A percentile compares a stretch with the other conserved stretches of the same genome.
Evolutionary conservation across 1,284 basidiomycete species (phyloP).

Genomic region (Rhodotorula sp.): DNA sequence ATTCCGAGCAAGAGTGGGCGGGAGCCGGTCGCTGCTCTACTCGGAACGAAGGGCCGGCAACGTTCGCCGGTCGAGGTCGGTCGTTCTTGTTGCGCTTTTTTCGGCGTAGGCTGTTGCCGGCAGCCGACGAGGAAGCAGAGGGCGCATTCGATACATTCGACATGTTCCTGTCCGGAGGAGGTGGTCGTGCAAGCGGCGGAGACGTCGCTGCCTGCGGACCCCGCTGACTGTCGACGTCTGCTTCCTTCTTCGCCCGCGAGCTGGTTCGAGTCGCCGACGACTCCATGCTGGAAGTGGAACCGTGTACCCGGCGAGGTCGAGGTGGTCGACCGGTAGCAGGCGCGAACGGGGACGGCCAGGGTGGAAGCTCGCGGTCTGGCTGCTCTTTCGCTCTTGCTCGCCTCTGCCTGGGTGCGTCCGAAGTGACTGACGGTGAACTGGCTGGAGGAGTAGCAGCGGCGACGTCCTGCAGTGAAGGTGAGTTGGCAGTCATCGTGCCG

Average conservation of each 20-base stretch:
- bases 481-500: background rate
- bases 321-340: background rate
- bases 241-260: background rate
- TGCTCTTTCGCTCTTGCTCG: background rate
- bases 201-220: background rate
- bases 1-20: background rate
- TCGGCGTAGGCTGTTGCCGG: background rate
- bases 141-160: background rate
- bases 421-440: background rate
- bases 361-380: background rate
- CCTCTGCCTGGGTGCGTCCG: too few species aligned
- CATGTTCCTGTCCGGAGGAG: background rate
- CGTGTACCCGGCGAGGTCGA: background rate
- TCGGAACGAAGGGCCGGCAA: constrained; percentile 7
- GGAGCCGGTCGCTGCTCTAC: background rate
- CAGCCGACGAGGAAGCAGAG: background rate
- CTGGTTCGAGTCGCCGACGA: too few species aligned
- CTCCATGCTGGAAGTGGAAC: background rate
- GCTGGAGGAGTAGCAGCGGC: background rate
- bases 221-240: background rate
- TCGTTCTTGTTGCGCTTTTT: background rate
- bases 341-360: background rate
- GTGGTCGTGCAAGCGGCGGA: background rate
- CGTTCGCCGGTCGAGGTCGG: constrained; percentile 7
- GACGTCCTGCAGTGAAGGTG: background rate